Base-by-base conservation (phyloP, 2,329 filamentous ascomycete genomes). In the Cladosporium halotolerans region DNA sequence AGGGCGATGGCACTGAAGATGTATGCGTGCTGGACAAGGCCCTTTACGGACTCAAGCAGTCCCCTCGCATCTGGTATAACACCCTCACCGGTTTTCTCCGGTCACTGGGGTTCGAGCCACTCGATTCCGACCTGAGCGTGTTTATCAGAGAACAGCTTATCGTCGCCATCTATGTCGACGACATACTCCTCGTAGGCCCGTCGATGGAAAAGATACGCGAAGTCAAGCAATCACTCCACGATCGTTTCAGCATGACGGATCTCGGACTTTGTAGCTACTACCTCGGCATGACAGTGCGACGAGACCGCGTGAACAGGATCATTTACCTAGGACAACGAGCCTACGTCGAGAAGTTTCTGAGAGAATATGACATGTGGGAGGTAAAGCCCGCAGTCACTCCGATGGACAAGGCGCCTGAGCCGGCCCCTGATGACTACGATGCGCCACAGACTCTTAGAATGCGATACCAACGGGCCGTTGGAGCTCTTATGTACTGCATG, bases 21-120 rank as follows among this genome's bases (percentile, higher is more conserved):
- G 58, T 66, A 9, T 63, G 54, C 41, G 47, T 59, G 32, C 57
- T 68, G 0, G 41, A 48, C 2, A 65, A 62, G 44, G 61, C 61
- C 0, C 58, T 69, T 9, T 70, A 70, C 54, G 59, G 65, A 9
- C 58, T 69, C 0, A 69, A 68, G 43, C 59, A 68, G 57, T 53
- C 64, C 10, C 62, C 62, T 4, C 43, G 60, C 3, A 53, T 58
- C 5, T 69, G 55, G 67, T 63, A 61, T 55, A 23, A 54, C 8
- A 59, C 58, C 1, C 55, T 66, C 11, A 43, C 52, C 8, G 45
- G 16, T 6, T 63, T 56, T 43, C 57, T 68, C 1, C 2, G n/a
- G 0, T 39, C 44, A 1, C 40, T 59, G 13, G 57, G 63, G 2
- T 66, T 62, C 46, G 46, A 41, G 16, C 43, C 42, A 11, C 43